Percentiles rank a stretch among this genome's conserved stretches.
Evolutionary conservation across 164 flowering plant species (phyloP).

Genomic region (Vitis amurensis): DNA sequence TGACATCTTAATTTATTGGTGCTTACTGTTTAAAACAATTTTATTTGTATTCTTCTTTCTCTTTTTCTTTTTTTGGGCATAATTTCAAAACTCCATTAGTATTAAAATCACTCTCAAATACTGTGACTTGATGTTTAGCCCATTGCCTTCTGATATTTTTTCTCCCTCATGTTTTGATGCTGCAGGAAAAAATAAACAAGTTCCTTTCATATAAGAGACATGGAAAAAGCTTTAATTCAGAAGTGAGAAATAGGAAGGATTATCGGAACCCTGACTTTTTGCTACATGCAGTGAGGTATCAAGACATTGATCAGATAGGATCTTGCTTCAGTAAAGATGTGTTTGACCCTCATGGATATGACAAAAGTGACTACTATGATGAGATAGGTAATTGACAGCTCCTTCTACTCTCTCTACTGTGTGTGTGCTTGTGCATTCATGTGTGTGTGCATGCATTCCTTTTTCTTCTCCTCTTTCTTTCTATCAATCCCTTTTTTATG

Average conservation of each 20-base stretch:
- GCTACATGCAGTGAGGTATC: constrained; percentile 89
- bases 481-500: too few relatives aligned
- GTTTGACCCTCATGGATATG: constrained; percentile 97
- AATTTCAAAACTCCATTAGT: too few relatives aligned
- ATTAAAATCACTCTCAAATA: too few relatives aligned
- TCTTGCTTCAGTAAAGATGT: constrained; percentile 96
- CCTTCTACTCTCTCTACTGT: constrained; percentile 5
- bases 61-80: too few relatives aligned
- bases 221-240: constrained; percentile 91
- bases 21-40: too few relatives aligned
- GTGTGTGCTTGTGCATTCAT: not conserved
- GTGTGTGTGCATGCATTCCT: not conserved
- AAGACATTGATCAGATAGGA: constrained; percentile 93
- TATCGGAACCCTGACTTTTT: constrained; percentile 94
- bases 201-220: constrained; percentile 70
- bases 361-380: constrained; percentile 84
- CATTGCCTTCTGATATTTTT: not conserved
- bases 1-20: too few relatives aligned
- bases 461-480: not conserved
- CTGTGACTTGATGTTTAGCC: not conserved
- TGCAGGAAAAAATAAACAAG: constrained; percentile 80
- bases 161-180: not conserved
- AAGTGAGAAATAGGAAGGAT: constrained; percentile 91
- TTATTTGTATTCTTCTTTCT: too few relatives aligned
- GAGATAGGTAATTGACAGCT: constrained; percentile 65